Evolutionary conservation across 257 asterid genomes (phyloP).

Genomic region (Parsonsia alboflavescens): DNA sequence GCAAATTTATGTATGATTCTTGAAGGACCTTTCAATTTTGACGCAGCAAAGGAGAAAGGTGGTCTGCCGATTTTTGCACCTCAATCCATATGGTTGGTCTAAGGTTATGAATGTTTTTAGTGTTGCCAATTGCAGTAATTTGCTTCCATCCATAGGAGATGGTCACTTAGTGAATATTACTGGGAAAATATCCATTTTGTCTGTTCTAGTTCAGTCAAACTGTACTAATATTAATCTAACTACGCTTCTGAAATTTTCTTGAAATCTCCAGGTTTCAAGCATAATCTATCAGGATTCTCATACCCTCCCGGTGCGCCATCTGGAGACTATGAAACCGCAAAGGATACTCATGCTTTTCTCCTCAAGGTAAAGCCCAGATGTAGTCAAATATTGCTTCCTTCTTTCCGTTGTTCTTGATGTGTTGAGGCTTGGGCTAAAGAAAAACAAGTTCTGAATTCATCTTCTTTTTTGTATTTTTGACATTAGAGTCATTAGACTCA

Average conservation of each 20-base stretch:
- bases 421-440: too few species aligned
- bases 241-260: neutral
- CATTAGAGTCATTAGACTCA: slow-evolving; percentile 7
- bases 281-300: slow-evolving; percentile 53
- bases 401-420: too few species aligned
- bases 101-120: slow-evolving; percentile 31
- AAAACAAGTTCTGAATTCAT: too few species aligned
- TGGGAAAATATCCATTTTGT: neutral
- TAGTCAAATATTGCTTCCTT: too few species aligned
- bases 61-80: slow-evolving; percentile 51
- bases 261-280: slow-evolving; percentile 39
- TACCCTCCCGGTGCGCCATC: slow-evolving; percentile 24
- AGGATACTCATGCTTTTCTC: slow-evolving; percentile 48
- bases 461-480: too few species aligned
- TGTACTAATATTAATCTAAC: neutral
- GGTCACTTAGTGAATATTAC: neutral
- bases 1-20: neutral
- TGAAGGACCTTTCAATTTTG: slow-evolving; percentile 60
- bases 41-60: slow-evolving; percentile 33
- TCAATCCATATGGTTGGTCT: slow-evolving; percentile 53
- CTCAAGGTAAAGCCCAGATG: slow-evolving; percentile 35
- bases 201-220: neutral
- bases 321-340: slow-evolving; percentile 49
- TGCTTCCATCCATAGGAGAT: neutral
- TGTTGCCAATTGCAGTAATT: neutral